phyloP scores from a whole-genome alignment of 1,284 basidiomycete species.

The Cryptococcus floricola region DNA sequence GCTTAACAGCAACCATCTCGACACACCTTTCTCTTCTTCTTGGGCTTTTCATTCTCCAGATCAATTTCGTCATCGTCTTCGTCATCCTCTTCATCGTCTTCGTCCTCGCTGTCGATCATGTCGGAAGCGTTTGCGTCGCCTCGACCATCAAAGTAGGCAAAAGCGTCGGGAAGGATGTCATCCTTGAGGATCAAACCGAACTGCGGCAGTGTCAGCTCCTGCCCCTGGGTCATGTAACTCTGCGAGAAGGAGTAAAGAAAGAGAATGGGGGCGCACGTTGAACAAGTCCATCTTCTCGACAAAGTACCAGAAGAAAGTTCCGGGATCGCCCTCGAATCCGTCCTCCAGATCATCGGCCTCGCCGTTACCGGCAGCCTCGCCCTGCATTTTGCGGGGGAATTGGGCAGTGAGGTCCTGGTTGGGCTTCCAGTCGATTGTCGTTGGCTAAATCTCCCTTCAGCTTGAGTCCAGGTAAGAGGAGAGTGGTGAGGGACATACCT shows the following conservation, averaged over 20 bases:
- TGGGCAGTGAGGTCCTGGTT: conserved; percentile 49
- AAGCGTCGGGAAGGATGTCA: conserved; percentile 39
- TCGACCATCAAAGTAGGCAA: conserved; percentile 38
- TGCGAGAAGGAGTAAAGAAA: not conserved
- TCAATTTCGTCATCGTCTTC: conserved; percentile 44
- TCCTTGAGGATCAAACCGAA: conserved; percentile 28
- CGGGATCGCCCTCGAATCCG: conserved; percentile 47
- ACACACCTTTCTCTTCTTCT: conserved; percentile 31
- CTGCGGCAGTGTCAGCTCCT: conserved; percentile 5
- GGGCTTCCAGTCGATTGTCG: conserved; percentile 52
- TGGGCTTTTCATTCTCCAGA: conserved; percentile 35
- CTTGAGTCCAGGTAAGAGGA: not conserved
- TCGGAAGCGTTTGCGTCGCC: conserved; percentile 18
- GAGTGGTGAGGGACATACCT: conserved; percentile 20
- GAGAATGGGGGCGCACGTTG: conserved; percentile 14
- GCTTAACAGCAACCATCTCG: conserved; percentile 2
- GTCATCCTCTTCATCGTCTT: conserved; percentile 40
- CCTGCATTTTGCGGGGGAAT: conserved; percentile 41
- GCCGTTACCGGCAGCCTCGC: conserved; percentile 19
- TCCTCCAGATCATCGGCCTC: conserved; percentile 19
- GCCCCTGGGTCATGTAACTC: not conserved
- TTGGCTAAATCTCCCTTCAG: conserved; percentile 7
- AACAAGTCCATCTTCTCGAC: conserved; percentile 42
- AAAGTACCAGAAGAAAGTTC: conserved; percentile 53
- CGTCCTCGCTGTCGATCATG: conserved; percentile 28